phyloP scores from a whole-genome alignment of 345 rosid genomes.

The Microthlaspi erraticum region DNA sequence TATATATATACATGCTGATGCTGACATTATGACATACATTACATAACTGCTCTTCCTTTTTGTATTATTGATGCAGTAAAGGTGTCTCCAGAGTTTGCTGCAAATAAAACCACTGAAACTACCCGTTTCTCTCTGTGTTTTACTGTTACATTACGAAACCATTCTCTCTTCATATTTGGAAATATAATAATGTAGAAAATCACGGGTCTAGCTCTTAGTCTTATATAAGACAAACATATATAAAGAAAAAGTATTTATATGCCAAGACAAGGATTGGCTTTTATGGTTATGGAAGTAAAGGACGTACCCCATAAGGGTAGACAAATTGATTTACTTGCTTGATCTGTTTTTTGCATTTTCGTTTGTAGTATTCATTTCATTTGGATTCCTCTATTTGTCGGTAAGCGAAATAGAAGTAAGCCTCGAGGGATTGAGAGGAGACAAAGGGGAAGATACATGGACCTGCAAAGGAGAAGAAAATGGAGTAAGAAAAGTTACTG shows the following conservation, averaged over 20 bases:
- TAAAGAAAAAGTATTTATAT: neutral
- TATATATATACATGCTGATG: conserved; percentile 10
- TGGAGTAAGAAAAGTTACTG: conserved; percentile 31
- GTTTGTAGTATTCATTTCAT: conserved; percentile 18
- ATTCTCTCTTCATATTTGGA: conserved; percentile 18
- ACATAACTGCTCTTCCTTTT: conserved; percentile 33
- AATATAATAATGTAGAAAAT: neutral
- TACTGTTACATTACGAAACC: conserved; percentile 18
- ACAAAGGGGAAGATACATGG: conserved; percentile 35
- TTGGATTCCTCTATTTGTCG: conserved; percentile 32
- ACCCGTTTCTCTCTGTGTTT: conserved; percentile 45
- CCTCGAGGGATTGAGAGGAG: conserved; percentile 39
- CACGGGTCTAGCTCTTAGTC: conserved; percentile 7
- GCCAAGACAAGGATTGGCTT: conserved; percentile 39
- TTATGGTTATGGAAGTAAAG: conserved; percentile 28
- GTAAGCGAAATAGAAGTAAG: conserved; percentile 26
- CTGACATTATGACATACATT: conserved; percentile 32
- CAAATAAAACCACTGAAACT: conserved; percentile 37
- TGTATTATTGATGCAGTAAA: conserved; percentile 43
- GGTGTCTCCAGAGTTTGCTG: conserved; percentile 37
- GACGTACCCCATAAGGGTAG: conserved; percentile 19
- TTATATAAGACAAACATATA: conserved; percentile 18
- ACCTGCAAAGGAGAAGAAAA: conserved; percentile 39
- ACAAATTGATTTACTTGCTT: neutral
- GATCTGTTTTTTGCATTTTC: neutral